A percentile compares a stretch with the other conserved stretches of the same genome.
phyloP scores from a whole-genome alignment of 2,329 filamentous ascomycete species.

The Botrytis tulipae region DNA sequence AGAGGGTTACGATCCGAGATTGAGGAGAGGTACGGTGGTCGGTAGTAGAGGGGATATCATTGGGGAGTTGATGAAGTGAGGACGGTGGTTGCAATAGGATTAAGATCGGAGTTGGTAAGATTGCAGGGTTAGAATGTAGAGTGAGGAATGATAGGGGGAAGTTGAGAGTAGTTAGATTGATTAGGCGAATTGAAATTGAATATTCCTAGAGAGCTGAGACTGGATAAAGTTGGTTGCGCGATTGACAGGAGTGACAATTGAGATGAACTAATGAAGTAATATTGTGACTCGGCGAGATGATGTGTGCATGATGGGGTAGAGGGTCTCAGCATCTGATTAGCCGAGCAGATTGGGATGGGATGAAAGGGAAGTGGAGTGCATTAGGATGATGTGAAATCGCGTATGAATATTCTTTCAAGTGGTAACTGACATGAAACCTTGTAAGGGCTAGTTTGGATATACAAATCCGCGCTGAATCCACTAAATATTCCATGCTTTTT shows the following conservation, averaged over 20 bases:
- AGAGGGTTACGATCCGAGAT: slow-evolving; percentile 8
- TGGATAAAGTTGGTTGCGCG: not conserved
- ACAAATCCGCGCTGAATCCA: too few species aligned
- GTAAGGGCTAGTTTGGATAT: too few species aligned
- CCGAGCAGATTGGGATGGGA: not conserved
- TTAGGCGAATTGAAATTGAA: not conserved
- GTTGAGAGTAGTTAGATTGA: not conserved
- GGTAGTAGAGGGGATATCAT: not conserved
- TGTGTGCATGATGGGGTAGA: not conserved
- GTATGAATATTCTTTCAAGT: not conserved
- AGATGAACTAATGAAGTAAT: not conserved
- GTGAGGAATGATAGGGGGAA: too few species aligned
- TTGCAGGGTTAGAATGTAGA: not conserved
- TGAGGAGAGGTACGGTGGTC: slow-evolving; percentile 16
- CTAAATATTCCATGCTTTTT: too few species aligned
- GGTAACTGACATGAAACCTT: not conserved
- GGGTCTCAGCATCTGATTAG: not conserved
- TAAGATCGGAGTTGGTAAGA: not conserved
- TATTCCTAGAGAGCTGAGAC: not conserved
- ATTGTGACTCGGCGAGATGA: not conserved
- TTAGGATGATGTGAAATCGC: not conserved
- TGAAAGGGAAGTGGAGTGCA: not conserved
- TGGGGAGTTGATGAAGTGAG: not conserved
- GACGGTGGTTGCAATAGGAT: not conserved
- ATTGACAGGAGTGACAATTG: not conserved